phyloP scores from a whole-genome alignment of 1,139 yeast genomes.

The Suhomyces bolitotheri region DNA sequence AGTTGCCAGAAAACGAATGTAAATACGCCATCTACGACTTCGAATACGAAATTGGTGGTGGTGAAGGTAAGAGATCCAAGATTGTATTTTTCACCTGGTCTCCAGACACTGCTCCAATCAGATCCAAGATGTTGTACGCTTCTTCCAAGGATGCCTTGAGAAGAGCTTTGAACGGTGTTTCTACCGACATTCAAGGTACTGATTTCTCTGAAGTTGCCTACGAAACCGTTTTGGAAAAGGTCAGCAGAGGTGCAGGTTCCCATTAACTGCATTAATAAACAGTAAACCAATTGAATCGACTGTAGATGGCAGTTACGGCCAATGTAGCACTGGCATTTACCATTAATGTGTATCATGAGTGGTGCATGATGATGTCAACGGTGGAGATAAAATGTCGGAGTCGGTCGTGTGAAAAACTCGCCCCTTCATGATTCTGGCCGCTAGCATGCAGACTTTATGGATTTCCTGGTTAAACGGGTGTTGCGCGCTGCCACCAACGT shows the following conservation, averaged over 20 bases:
- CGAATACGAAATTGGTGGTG: slow-evolving; percentile 84
- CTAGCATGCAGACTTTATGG: neutral
- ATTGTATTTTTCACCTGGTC: slow-evolving; percentile 95
- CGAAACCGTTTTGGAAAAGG: slow-evolving; percentile 88
- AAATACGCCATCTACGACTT: slow-evolving; percentile 96
- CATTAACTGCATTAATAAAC: slow-evolving; percentile 16
- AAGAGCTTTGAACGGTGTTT: slow-evolving; percentile 93
- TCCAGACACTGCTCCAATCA: slow-evolving; percentile 94
- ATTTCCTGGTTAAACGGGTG: neutral
- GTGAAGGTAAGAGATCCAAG: slow-evolving; percentile 96
- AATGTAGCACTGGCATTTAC: no score
- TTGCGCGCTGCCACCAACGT: no score
- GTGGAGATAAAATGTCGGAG: no score
- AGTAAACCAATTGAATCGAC: no score
- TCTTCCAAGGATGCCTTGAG: slow-evolving; percentile 96
- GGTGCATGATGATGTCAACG: no score
- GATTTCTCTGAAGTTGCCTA: slow-evolving; percentile 95
- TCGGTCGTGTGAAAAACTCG: slow-evolving; percentile 1
- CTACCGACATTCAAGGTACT: slow-evolving; percentile 95
- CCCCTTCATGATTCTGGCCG: neutral
- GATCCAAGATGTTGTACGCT: slow-evolving; percentile 97
- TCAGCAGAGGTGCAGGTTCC: slow-evolving; percentile 71
- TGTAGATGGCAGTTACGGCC: no score
- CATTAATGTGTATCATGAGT: no score
- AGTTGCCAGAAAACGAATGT: slow-evolving; percentile 94